phyloP scores from a whole-genome alignment of 2,329 filamentous ascomycete species.

The Exserohilum rostratum region DNA sequence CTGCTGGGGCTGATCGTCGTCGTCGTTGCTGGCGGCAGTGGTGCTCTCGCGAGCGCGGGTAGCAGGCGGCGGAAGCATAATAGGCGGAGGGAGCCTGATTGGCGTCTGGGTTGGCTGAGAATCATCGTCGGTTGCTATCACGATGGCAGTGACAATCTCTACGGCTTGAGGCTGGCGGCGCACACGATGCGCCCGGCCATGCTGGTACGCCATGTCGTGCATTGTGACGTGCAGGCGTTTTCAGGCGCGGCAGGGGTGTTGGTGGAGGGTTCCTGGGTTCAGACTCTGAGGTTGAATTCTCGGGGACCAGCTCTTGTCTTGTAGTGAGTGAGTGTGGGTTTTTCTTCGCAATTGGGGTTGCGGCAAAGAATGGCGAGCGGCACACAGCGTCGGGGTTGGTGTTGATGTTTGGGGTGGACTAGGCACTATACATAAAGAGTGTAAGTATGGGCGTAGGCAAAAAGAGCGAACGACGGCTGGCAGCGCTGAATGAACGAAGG shows the following conservation, averaged over 20 bases:
- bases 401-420: slow-evolving; percentile 22
- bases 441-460: slow-evolving; percentile 23
- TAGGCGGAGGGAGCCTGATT: slow-evolving; percentile 23
- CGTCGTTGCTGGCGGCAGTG: slow-evolving; percentile 15
- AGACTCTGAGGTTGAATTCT: not conserved
- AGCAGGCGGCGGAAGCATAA: slow-evolving; percentile 28
- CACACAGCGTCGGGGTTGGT: slow-evolving; percentile 24
- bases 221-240: slow-evolving; percentile 9
- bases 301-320: slow-evolving; percentile 22
- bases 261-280: not conserved
- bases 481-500: slow-evolving; percentile 47
- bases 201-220: slow-evolving; percentile 31
- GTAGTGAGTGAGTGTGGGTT: slow-evolving; percentile 15
- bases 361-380: slow-evolving; percentile 40
- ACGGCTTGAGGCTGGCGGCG: slow-evolving; percentile 35
- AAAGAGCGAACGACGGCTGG: slow-evolving; percentile 46
- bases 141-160: slow-evolving; percentile 43
- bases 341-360: slow-evolving; percentile 28
- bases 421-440: slow-evolving; percentile 44
- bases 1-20: slow-evolving; percentile 17
- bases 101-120: slow-evolving; percentile 44
- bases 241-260: no score
- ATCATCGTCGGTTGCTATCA: slow-evolving; percentile 57
- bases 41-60: slow-evolving; percentile 23
- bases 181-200: slow-evolving; percentile 36